Evolutionary conservation across 2,329 filamentous ascomycete species (phyloP).

Genomic region (Curvularia sp.): DNA sequence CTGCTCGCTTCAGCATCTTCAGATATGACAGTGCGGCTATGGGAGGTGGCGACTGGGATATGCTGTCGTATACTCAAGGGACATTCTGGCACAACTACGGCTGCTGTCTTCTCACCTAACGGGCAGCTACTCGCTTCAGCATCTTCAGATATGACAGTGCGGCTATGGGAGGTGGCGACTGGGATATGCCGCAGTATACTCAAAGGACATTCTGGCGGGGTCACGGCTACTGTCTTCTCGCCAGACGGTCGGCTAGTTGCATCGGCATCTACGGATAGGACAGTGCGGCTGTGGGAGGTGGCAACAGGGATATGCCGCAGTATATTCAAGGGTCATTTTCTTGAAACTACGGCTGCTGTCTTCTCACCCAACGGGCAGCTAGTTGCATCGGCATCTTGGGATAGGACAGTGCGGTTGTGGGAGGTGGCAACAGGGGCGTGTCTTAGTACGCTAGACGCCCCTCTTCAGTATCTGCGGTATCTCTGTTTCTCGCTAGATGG

Average conservation of each 20-base stretch:
- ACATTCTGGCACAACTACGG: neutral
- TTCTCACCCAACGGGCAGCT: slow-evolving; percentile 13
- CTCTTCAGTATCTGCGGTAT: neutral
- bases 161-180: too few species aligned
- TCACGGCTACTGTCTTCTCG: neutral
- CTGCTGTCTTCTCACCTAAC: neutral
- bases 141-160: neutral
- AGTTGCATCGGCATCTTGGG: neutral
- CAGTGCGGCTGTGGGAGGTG: neutral
- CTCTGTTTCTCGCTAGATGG: neutral
- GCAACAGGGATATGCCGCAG: neutral
- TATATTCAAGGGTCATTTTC: neutral
- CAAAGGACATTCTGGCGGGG: neutral
- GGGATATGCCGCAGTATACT: neutral
- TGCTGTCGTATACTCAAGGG: neutral
- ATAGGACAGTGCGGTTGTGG: slow-evolving; percentile 10
- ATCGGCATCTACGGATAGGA: neutral
- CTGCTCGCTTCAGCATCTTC: neutral
- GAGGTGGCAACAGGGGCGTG: slow-evolving; percentile 2
- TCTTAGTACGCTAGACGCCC: slow-evolving; percentile 4
- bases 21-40: neutral
- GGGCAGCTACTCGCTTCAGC: too few species aligned
- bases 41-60: too few species aligned
- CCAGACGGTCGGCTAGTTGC: neutral
- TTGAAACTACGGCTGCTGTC: neutral